Evolutionary conservation across 768 basidiomycete genomes (phyloP).

Genomic region (Mycena galericulata): DNA sequence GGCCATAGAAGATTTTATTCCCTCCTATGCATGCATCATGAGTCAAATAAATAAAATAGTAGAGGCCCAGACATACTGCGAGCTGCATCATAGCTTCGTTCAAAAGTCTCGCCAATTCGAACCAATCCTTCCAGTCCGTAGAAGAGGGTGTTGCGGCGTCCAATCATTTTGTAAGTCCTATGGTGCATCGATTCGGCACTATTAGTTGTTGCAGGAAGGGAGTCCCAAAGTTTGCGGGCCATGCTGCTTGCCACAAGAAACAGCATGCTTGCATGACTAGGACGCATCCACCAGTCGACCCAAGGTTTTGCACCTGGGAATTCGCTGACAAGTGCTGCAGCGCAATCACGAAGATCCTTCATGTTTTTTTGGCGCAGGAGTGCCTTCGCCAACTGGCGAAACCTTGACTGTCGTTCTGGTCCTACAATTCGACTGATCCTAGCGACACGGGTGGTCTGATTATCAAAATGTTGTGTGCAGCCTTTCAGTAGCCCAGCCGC

Average conservation of each 20-base stretch:
- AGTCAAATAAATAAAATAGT: background rate
- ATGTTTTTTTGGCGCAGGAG: constrained; percentile 19
- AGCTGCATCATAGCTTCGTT: constrained; percentile 2
- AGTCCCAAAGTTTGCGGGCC: constrained; percentile 31
- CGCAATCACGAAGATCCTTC: constrained; percentile 26
- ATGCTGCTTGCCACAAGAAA: constrained; percentile 30
- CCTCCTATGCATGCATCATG: background rate
- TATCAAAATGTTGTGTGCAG: constrained; percentile 48
- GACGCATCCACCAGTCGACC: constrained; percentile 51
- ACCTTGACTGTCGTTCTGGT: constrained; percentile 27
- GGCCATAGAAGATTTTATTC: constrained; percentile 14
- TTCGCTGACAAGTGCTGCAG: constrained; percentile 31
- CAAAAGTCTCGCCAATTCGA: constrained; percentile 12
- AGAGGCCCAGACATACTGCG: background rate
- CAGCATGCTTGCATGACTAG: constrained; percentile 35
- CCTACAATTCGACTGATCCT: constrained; percentile 40
- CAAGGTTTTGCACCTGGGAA: constrained; percentile 42
- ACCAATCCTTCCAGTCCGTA: constrained; percentile 9
- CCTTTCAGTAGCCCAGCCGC: constrained; percentile 40
- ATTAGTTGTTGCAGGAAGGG: constrained; percentile 36
- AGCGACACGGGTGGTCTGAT: constrained; percentile 42
- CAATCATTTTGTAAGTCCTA: constrained; percentile 32
- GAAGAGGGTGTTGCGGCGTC: constrained; percentile 10
- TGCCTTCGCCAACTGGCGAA: constrained; percentile 28
- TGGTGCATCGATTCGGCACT: constrained; percentile 38